Evolutionary conservation across 163 green algal genomes (phyloP).

Genomic region (Scenedesmus sp.): DNA sequence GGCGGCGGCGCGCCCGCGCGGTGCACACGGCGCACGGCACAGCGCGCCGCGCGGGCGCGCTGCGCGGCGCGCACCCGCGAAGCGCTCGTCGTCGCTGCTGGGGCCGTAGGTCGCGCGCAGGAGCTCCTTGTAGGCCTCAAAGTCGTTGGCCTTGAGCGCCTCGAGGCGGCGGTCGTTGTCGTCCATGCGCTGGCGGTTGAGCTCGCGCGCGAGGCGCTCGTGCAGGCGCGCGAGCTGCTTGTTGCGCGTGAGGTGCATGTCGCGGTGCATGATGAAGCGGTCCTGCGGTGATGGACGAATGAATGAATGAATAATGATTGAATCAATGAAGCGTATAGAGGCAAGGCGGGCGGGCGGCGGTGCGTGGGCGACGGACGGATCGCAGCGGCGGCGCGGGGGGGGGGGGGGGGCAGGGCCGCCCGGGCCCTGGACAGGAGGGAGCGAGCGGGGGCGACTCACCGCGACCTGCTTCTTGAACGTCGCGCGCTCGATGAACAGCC

Average conservation of each 20-base stretch:
- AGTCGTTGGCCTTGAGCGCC: slow-evolving; percentile 96
- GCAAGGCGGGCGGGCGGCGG: no score
- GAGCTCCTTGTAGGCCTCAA: slow-evolving; percentile 96
- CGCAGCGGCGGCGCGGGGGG: no score
- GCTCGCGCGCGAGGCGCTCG: slow-evolving; percentile 80
- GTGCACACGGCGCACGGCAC: background rate
- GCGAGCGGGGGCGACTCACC: slow-evolving; percentile 13
- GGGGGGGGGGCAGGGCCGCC: no score
- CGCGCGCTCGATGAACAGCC: slow-evolving; percentile 35
- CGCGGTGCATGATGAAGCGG: slow-evolving; percentile 46
- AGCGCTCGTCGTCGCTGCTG: slow-evolving; percentile 33
- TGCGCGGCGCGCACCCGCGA: slow-evolving; percentile 38
- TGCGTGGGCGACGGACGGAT: no score
- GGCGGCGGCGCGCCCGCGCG: background rate
- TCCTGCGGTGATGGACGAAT: no score
- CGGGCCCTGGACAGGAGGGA: no score
- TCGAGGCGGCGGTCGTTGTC: slow-evolving; percentile 82
- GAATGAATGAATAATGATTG: no score
- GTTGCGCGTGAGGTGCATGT: slow-evolving; percentile 78
- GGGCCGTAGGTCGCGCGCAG: slow-evolving; percentile 65
- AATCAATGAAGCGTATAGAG: no score
- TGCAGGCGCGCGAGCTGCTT: slow-evolving; percentile 80
- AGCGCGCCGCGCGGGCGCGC: background rate
- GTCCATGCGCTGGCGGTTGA: slow-evolving; percentile 52
- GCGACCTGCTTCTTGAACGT: slow-evolving; percentile 30